Conservation (phyloP, 192 early-diverging fungal species). For the Gaertneriomyces sp. region DNA sequence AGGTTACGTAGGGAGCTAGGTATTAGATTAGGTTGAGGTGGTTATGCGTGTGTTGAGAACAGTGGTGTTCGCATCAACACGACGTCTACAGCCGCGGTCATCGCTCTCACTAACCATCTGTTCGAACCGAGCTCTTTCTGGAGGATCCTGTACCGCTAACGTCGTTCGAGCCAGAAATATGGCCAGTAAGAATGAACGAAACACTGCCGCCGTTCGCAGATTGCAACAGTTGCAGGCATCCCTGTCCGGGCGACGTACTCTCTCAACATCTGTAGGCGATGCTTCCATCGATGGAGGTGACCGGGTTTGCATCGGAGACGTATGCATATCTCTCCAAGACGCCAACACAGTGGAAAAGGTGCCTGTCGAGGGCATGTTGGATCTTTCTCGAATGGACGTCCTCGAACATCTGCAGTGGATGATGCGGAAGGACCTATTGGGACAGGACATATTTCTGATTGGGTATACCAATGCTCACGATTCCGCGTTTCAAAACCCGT, state of each 20-base stretch:
- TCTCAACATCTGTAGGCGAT: slow-evolving; percentile 2
- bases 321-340: slow-evolving; percentile 7
- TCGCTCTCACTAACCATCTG: too few species aligned
- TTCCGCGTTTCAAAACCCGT: too few species aligned
- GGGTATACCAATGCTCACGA: slow-evolving; percentile 36
- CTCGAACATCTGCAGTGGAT: slow-evolving; percentile 61
- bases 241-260: background rate
- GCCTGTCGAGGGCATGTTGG: slow-evolving; percentile 14
- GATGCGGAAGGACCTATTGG: slow-evolving; percentile 76
- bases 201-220: background rate
- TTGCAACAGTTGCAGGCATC: slow-evolving; percentile 6
- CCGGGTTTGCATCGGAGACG: slow-evolving; percentile 25
- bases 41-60: too few species aligned
- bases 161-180: too few species aligned
- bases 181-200: too few species aligned
- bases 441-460: slow-evolving; percentile 80
- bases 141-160: too few species aligned
- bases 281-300: background rate
- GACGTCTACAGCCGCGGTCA: too few species aligned
- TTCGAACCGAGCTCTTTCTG: too few species aligned
- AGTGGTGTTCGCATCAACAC: too few species aligned
- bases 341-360: slow-evolving; percentile 13
- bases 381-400: slow-evolving; percentile 24
- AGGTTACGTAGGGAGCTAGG: too few species aligned
- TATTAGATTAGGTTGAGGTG: too few species aligned